Conservation (phyloP, 352 stramenopile species). For the Phytophthora idaei region DNA sequence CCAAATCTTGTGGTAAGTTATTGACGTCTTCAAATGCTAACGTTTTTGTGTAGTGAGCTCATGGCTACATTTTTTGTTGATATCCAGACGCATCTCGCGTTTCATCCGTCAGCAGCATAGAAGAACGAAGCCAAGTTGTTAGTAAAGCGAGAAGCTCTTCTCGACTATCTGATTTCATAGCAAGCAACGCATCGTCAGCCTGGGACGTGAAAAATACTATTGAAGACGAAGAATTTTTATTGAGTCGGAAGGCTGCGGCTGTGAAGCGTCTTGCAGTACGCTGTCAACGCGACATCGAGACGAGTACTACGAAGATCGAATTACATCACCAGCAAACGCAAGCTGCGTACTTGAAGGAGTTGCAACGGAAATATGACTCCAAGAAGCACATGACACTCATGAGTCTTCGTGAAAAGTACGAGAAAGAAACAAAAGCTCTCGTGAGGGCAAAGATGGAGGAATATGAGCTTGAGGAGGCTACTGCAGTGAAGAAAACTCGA, state of each 20-base stretch:
- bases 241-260: constrained; percentile 37
- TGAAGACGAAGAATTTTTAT: constrained; percentile 33
- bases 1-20: constrained; percentile 32
- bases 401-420: constrained; percentile 50
- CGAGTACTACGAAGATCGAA: constrained; percentile 30
- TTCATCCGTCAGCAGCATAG: constrained; percentile 28
- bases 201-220: constrained; percentile 14
- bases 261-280: constrained; percentile 42
- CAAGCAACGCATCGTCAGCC: constrained; percentile 10
- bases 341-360: constrained; percentile 46
- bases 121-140: constrained; percentile 10
- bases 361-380: constrained; percentile 69
- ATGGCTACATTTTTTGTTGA: neutral
- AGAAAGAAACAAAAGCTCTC: constrained; percentile 55
- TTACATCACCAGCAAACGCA: constrained; percentile 47
- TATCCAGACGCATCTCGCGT: constrained; percentile 20
- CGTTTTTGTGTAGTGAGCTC: neutral
- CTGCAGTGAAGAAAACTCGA: constrained; percentile 35
- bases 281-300: constrained; percentile 50
- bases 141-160: constrained; percentile 11
- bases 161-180: constrained; percentile 23
- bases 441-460: constrained; percentile 51
- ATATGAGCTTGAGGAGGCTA: constrained; percentile 50
- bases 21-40: neutral
- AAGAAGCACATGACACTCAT: constrained; percentile 64